phyloP scores from a whole-genome alignment of 1,284 basidiomycete genomes.

The Laetiporus sulphureus region DNA sequence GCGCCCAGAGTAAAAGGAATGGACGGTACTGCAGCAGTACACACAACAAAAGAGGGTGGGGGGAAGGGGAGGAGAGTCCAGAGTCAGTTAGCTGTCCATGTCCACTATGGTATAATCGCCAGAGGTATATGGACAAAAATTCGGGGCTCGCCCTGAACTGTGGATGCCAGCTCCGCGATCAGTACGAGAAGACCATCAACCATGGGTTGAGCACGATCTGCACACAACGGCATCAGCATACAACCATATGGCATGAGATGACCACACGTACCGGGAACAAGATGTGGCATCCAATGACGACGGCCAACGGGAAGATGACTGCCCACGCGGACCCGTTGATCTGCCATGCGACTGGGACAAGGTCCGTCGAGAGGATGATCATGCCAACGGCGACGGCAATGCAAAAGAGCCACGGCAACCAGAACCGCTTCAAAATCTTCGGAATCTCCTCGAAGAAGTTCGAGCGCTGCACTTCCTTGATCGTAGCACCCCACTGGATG shows the following conservation, averaged over 20 bases:
- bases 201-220: slow-evolving; percentile 43
- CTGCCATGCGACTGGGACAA: slow-evolving; percentile 40
- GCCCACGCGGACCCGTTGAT: slow-evolving; percentile 35
- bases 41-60: slow-evolving; percentile 1
- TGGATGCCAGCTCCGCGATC: slow-evolving; percentile 9
- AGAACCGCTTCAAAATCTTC: slow-evolving; percentile 45
- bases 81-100: neutral
- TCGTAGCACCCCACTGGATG: slow-evolving; percentile 45
- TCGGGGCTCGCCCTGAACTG: neutral
- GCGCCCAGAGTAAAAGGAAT: no score
- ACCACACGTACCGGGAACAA: slow-evolving; percentile 32
- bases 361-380: slow-evolving; percentile 29
- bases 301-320: slow-evolving; percentile 37
- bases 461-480: slow-evolving; percentile 43
- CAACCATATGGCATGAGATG: neutral
- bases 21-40: slow-evolving; percentile 1
- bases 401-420: slow-evolving; percentile 38
- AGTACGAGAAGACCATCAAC: slow-evolving; percentile 45
- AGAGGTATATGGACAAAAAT: slow-evolving; percentile 1
- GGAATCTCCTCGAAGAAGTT: slow-evolving; percentile 59
- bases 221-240: neutral
- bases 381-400: slow-evolving; percentile 34
- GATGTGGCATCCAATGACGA: slow-evolving; percentile 33
- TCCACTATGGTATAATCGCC: neutral
- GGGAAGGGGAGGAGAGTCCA: slow-evolving; percentile 1